These are phyloP conservation scores for Boletus reticuloceps DNA, from an alignment of 768 basidiomycete genomes.

Conservation along the genomic window DNA sequence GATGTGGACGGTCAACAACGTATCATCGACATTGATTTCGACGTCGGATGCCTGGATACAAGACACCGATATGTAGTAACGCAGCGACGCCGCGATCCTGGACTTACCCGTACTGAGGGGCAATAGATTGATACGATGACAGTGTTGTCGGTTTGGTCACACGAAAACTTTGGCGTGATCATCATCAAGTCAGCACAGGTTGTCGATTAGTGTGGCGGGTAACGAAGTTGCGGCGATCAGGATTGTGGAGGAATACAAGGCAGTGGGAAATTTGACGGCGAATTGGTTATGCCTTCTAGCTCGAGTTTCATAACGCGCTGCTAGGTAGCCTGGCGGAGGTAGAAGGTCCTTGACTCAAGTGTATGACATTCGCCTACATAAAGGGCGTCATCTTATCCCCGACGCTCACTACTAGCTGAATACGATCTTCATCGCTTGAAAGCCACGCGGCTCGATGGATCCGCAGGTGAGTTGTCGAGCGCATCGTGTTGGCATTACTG, in stretches of 20 bases:
- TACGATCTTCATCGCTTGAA: not conserved
- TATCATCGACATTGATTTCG: conserved; percentile 73
- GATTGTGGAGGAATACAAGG: no score
- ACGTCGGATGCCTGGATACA: conserved; percentile 69
- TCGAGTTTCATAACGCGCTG: not conserved
- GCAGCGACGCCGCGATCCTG: not conserved
- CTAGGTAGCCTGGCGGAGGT: not conserved
- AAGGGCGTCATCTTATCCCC: not conserved
- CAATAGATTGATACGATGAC: conserved; percentile 63
- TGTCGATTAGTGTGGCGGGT: no score
- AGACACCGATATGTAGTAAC: conserved; percentile 12
- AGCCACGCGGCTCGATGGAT: conserved; percentile 38
- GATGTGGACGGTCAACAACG: conserved; percentile 68
- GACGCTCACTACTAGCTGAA: not conserved
- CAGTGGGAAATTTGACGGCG: no score
- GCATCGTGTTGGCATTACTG: conserved; percentile 30
- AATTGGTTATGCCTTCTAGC: no score
- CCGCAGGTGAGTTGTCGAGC: conserved; percentile 40
- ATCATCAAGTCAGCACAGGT: conserved; percentile 34
- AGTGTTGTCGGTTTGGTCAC: conserved; percentile 56
- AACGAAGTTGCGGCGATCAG: not conserved
- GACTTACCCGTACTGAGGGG: conserved; percentile 65
- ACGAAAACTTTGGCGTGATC: conserved; percentile 78
- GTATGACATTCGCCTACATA: no score
- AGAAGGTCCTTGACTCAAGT: not conserved